Conservation (phyloP, 2,329 filamentous ascomycete species). For the Botrytis aclada region DNA sequence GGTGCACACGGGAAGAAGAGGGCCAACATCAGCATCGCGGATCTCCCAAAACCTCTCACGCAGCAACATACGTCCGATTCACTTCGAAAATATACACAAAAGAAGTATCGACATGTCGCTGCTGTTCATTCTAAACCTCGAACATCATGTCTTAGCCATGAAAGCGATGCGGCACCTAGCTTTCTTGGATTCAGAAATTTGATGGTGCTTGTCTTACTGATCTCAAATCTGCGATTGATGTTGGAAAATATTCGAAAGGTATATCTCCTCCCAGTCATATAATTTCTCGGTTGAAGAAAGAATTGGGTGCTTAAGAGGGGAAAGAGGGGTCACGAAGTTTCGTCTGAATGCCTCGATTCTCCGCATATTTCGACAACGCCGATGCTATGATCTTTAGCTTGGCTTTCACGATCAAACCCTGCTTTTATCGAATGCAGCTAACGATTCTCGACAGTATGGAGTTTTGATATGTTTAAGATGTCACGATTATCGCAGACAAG, state of each 20-base stretch:
- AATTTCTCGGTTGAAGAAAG: background rate
- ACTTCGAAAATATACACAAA: constrained; percentile 39
- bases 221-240: constrained; percentile 88
- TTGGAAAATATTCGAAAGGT: constrained; percentile 67
- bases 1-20: constrained; percentile 13
- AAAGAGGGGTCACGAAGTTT: background rate
- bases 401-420: background rate
- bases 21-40: constrained; percentile 15
- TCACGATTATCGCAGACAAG: constrained; percentile 79
- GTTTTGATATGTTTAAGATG: constrained; percentile 89
- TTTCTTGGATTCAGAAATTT: constrained; percentile 94
- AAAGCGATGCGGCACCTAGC: constrained; percentile 69
- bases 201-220: constrained; percentile 89
- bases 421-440: constrained; percentile 19
- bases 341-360: background rate
- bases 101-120: constrained; percentile 87
- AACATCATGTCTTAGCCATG: constrained; percentile 82
- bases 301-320: background rate
- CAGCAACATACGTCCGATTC: constrained; percentile 21
- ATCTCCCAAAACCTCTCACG: constrained; percentile 31
- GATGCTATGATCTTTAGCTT: background rate
- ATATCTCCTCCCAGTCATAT: background rate
- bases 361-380: background rate
- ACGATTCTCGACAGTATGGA: constrained; percentile 60
- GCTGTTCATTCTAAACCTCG: constrained; percentile 73